Conservation (phyloP, 495 filamentous ascomycete genomes). For the Cercophora sp. region DNA sequence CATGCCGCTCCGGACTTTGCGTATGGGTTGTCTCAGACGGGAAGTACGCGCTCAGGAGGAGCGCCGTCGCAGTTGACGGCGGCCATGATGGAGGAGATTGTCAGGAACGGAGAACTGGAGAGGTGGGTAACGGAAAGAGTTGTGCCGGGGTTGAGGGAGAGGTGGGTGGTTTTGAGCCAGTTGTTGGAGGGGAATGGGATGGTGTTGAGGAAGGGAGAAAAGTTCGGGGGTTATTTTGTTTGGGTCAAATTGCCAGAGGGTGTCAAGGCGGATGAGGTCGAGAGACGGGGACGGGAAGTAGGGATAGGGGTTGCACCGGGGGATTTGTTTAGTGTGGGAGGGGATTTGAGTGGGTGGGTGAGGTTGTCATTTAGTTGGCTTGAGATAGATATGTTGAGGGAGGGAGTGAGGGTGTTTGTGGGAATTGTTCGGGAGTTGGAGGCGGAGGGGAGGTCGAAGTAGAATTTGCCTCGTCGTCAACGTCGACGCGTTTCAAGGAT, state of each 20-base stretch:
- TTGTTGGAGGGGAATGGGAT: slow-evolving; percentile 55
- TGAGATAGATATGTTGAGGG: slow-evolving; percentile 59
- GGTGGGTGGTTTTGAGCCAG: slow-evolving; percentile 51
- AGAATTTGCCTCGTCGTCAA: not conserved
- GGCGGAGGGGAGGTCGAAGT: slow-evolving; percentile 4
- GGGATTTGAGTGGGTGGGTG: slow-evolving; percentile 40
- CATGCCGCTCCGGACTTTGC: slow-evolving; percentile 68
- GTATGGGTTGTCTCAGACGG: slow-evolving; percentile 65
- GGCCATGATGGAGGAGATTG: slow-evolving; percentile 57
- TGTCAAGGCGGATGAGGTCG: slow-evolving; percentile 48
- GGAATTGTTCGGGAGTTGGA: slow-evolving; percentile 52
- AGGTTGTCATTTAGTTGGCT: too few relatives aligned
- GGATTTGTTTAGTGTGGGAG: slow-evolving; percentile 61
- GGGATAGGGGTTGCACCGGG: slow-evolving; percentile 65
- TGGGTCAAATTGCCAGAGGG: slow-evolving; percentile 63
- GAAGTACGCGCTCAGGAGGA: slow-evolving; percentile 67
- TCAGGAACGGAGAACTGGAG: slow-evolving; percentile 50
- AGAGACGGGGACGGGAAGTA: slow-evolving; percentile 46
- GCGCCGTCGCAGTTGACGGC: slow-evolving; percentile 69
- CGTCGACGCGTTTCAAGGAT: too few relatives aligned
- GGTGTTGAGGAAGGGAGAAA: slow-evolving; percentile 37
- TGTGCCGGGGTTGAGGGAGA: slow-evolving; percentile 51
- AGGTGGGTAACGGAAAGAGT: slow-evolving; percentile 37
- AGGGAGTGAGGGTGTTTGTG: slow-evolving; percentile 59
- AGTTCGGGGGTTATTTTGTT: slow-evolving; percentile 73